Evolutionary conservation across 208 protist genomes (phyloP), one percentile per base, ranked within the genome.

Genomic region (Wallacemonas rigidus): DNA sequence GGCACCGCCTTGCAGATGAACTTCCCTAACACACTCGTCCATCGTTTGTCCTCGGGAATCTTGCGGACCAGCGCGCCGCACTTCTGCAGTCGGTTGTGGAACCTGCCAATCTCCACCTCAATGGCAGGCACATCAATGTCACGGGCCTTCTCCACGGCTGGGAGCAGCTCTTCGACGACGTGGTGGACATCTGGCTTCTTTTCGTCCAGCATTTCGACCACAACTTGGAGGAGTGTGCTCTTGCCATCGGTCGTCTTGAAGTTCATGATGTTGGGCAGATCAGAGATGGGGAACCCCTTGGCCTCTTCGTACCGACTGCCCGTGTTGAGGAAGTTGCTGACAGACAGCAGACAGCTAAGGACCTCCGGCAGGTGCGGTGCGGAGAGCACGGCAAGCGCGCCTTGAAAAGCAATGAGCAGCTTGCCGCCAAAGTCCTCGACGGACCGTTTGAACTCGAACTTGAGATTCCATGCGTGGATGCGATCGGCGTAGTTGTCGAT

Each of bases 261-360:
- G 63, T 88, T 78, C 57, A 88, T 85, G 63, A 94, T 87, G 44
- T 87, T 75, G 43, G 79, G 74, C 15, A 96, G 68, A 51, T 93
- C 80, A 47, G 87, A 87, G 63, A 94, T 86, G 48, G 83, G 80
- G 76, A 96, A 96, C 15, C 79, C 91, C 67, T 86, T 87, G 11
- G 87, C 87, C 36, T 80, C 84, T 57, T 91, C 77, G 72, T 83
- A 92, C 41, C 79, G 79, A 54, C 83, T 96, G 50, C 91, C 91
- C 38, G 67, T 71, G 76, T 96, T 96, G 36, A 96, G 70, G 69
- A 90, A 85, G 74, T 96, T 96, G 57, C 84, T 89, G 38, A 93
- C 63, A 15, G 82, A 71, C 38, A 96, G 77, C 39, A 92, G 70
- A 47, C 79, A 85, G 43, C 78, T 72, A 14, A 96, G 72, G 75